phyloP scores from a whole-genome alignment of 2,329 filamentous ascomycete genomes.

The Fusarium graminum region DNA sequence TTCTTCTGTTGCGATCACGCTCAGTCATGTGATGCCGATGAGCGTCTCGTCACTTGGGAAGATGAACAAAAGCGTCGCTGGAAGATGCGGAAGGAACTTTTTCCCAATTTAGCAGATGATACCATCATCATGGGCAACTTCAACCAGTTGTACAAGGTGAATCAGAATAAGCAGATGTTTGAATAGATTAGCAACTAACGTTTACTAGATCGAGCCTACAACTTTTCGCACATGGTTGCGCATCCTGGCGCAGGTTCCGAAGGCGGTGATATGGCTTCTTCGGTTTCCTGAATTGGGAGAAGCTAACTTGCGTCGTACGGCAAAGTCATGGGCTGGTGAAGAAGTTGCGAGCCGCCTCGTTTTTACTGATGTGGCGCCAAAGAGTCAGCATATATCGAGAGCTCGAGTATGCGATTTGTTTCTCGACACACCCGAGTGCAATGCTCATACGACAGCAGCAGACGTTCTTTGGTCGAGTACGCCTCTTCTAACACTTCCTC shows the following conservation, averaged over 20 bases:
- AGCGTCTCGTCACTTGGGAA: constrained; percentile 79
- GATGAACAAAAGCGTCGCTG: constrained; percentile 86
- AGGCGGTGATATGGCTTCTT: constrained; percentile 94
- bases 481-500: constrained; percentile 87
- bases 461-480: constrained; percentile 98
- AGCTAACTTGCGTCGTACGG: constrained; percentile 83
- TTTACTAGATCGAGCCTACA: constrained; percentile 87
- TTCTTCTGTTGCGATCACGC: constrained; percentile 99
- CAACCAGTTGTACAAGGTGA: constrained; percentile 97
- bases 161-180: constrained; percentile 36
- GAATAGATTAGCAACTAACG: constrained; percentile 13
- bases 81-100: constrained; percentile 93
- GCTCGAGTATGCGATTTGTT: constrained; percentile 95
- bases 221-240: constrained; percentile 96
- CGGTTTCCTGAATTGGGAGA: constrained; percentile 96
- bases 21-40: constrained; percentile 83
- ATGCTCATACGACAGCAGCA: constrained; percentile 96
- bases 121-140: constrained; percentile 96
- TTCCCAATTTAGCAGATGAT: constrained; percentile 84
- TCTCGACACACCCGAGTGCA: constrained; percentile 97
- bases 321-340: constrained; percentile 83
- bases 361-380: constrained; percentile 97
- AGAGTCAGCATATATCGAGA: constrained; percentile 91
- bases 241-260: constrained; percentile 86
- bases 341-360: constrained; percentile 88